Base-by-base conservation (phyloP, 2,329 filamentous ascomycete genomes). In the Harringtonia aguacate region DNA sequence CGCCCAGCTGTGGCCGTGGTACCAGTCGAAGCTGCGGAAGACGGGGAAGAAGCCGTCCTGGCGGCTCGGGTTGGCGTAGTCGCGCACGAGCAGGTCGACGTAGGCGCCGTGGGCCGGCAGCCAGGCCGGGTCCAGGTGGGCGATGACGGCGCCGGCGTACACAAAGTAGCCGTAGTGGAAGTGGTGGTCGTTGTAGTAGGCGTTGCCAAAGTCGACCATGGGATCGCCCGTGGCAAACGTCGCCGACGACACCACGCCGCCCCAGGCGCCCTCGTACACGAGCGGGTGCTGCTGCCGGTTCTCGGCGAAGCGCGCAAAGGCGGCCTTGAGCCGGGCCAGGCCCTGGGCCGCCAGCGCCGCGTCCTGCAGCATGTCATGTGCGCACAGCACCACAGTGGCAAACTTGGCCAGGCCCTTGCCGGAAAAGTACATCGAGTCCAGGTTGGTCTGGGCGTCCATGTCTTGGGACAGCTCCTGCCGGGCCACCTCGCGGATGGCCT, bases 1-100 rank as follows among this genome's bases (percentile, higher is more conserved):
- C 3, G 90, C 90, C 87, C 90, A 95, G 46, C 83, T 88, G 69
- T 97, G 92, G 2, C 90, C 92, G 56, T 94, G 80, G 61, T 81
- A 97, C 86, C 87, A 95, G 63, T 97, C 92, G 57, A 95, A 97
- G 45, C 71, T 77, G 39, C 92, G 77, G 48, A 75, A 89, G 52
- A 86, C 81, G 0, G 90, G 89, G 61, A 94, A 97, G 53, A 78
- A 78, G 24, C 72, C 68, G 58, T 95, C 89, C 17, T 72, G 59
- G 3, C 69, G 57, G 52, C 76, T 81, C 0, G 88, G 81, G 61
- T 95, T 95, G 37, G 88, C 82, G 39, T 75, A 64, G 52, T 98
- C 92, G 46, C 92, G 82, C 39, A 92, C 81, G 37, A 98, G 70
- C 50, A 76, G 78, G 59, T 95, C 86, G 50, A 95, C 81, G 66